Base-by-base conservation (phyloP, 495 filamentous ascomycete species). In the Cryomyces antarcticus region DNA sequence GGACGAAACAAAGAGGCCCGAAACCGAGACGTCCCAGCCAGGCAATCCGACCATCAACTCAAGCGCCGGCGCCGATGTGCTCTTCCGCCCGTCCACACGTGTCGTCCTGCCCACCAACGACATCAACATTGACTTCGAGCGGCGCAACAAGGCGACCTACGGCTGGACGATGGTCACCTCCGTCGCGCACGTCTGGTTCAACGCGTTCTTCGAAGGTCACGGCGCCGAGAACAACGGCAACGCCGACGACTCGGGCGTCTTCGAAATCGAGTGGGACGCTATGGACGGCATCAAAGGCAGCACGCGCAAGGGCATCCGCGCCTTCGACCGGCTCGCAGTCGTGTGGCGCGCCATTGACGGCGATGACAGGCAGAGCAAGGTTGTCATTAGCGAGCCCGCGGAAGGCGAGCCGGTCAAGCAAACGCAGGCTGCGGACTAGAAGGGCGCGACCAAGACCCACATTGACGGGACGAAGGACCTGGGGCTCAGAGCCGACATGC, bases 121-220 rank as follows among this genome's bases (percentile, higher is more conserved):
- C 54, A 66, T 95, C 49, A 93, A 93, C 57, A 82, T 97, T 50
- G 77, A 81, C 48, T 71, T 95, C 39, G 85, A 94, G 55, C 71
- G 82, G 11, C 73, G 82, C 39, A 83, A 78, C 41, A 82, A 80
- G 52, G 75, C 73, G 11, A 71, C 72, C 1, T 79, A 83, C 59
- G 81, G 80, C 5, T 72, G 82, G 49, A 81, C 82, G 4, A 80
- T 95, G 75, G 85, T 94, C 6, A 95, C 87, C 4, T 76, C 85
- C 0, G 77, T 95, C 31, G 84, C 87, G 1, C 86, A 95, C 46
- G 80, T 94, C 30, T 97, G 89, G 89, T 93, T 93, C 62, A 97
- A 97, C 52, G 62, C 78, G 3, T 95, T 77, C 61, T 95, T 95
- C 48, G 89, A 96, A 61, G 86, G 85, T 9, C 70, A 76, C 47